A percentile compares a stretch with the other conserved stretches of the same genome.
These are phyloP conservation scores for Fusarium paranaense DNA, from an alignment of 2,329 filamentous ascomycete genomes.

Conservation along the genomic window DNA sequence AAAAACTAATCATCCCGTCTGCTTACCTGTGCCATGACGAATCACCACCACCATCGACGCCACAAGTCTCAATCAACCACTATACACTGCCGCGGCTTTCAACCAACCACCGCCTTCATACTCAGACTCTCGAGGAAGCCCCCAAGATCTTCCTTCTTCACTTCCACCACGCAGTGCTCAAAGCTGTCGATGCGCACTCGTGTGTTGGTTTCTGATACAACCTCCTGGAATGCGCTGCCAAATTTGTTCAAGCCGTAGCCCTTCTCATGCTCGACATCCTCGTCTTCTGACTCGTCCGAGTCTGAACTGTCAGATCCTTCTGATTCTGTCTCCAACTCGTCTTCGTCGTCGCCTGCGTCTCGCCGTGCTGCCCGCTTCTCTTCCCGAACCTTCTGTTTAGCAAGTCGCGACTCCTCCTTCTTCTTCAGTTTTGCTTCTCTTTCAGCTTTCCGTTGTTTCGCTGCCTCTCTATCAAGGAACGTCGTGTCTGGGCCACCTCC, in stretches of 20 bases:
- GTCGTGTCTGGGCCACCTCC: constrained; percentile 81
- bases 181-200: constrained; percentile 95
- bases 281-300: constrained; percentile 63
- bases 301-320: constrained; percentile 56
- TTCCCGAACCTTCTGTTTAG: constrained; percentile 68
- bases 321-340: constrained; percentile 60
- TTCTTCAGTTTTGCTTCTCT: constrained; percentile 72
- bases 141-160: constrained; percentile 93
- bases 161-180: constrained; percentile 96
- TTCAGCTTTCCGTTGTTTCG: constrained; percentile 71
- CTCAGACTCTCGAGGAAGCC: constrained; percentile 93
- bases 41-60: not conserved
- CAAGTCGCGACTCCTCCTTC: constrained; percentile 67
- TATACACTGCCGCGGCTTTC: constrained; percentile 5
- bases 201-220: constrained; percentile 90
- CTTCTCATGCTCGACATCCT: constrained; percentile 64
- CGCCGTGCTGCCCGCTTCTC: constrained; percentile 71
- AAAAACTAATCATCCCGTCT: constrained; percentile 13
- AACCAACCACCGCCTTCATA: constrained; percentile 85
- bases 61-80: constrained; percentile 13
- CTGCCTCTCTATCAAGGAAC: constrained; percentile 75
- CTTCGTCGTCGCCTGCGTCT: constrained; percentile 59
- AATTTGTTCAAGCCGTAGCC: constrained; percentile 89
- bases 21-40: constrained; percentile 18
- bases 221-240: constrained; percentile 94